phyloP scores from a whole-genome alignment of 2,329 filamentous ascomycete species.

The Penicillium sp. region DNA sequence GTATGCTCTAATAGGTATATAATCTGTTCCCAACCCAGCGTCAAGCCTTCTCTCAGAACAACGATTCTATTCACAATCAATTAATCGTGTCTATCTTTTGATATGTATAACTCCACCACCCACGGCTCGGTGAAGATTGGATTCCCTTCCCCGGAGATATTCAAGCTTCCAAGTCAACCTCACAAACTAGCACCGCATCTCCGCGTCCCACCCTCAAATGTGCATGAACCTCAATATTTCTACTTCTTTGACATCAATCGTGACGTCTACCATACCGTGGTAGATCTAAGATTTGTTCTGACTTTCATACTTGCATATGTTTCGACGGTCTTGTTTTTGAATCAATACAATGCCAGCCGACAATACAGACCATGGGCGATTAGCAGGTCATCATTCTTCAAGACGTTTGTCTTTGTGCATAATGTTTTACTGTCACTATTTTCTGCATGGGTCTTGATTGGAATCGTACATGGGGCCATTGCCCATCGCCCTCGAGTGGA shows the following conservation, averaged over 20 bases:
- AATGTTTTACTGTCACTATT: constrained; percentile 10
- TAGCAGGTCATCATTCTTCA: constrained; percentile 5
- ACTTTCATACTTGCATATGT: constrained; percentile 12
- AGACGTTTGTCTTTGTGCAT: constrained; percentile 6
- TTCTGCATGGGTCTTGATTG: constrained; percentile 11
- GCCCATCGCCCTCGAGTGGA: neutral
- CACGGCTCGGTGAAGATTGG: constrained; percentile 1
- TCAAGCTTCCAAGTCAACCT: constrained; percentile 3
- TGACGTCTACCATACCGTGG: constrained; percentile 2
- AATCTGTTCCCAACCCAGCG: neutral
- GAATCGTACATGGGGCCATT: neutral
- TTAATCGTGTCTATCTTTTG: no score
- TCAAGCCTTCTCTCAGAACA: neutral
- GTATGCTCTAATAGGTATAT: neutral
- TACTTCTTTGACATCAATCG: constrained; percentile 2
- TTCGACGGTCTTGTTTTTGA: constrained; percentile 8
- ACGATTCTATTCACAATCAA: neutral
- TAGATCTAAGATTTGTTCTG: constrained; percentile 5
- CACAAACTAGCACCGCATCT: neutral
- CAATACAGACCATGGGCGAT: constrained; percentile 13
- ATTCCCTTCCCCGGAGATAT: constrained; percentile 2
- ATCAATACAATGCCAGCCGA: constrained; percentile 10
- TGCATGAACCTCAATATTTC: neutral
- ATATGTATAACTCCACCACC: neutral
- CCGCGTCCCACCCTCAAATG: neutral